phyloP scores from a whole-genome alignment of 345 rosid genomes.

The Balakata baccata region DNA sequence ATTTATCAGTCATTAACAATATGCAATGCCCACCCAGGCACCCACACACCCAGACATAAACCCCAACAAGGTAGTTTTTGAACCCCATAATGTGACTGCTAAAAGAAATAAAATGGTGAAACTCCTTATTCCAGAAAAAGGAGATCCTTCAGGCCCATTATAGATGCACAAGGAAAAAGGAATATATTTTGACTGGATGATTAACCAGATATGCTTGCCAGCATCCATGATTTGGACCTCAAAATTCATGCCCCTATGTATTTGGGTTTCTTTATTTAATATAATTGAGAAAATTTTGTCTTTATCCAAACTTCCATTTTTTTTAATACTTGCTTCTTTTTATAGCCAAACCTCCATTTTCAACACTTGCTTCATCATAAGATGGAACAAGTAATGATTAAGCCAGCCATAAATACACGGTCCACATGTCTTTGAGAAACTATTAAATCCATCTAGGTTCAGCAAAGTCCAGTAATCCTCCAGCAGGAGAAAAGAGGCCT shows the following conservation, averaged over 20 bases:
- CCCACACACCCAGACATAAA: too few species aligned
- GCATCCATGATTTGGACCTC: background rate
- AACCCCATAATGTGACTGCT: background rate
- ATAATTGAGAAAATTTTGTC: too few species aligned
- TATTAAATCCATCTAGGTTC: background rate
- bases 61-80: background rate
- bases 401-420: too few species aligned
- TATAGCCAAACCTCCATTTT: too few species aligned
- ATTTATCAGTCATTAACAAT: background rate
- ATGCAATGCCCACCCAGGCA: background rate
- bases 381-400: too few species aligned
- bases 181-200: background rate
- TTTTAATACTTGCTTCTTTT: too few species aligned
- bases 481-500: background rate
- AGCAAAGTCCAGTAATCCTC: background rate
- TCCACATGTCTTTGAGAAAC: background rate
- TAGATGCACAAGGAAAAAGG: background rate
- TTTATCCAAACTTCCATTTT: too few species aligned
- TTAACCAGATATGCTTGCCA: background rate
- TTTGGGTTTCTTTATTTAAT: too few species aligned
- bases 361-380: too few species aligned
- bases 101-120: background rate
- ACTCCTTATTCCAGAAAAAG: background rate
- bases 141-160: background rate
- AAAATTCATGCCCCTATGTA: background rate